These are phyloP conservation scores for Metarhizium humberi DNA, from an alignment of 2,329 filamentous ascomycete species.

Conservation along the genomic window DNA sequence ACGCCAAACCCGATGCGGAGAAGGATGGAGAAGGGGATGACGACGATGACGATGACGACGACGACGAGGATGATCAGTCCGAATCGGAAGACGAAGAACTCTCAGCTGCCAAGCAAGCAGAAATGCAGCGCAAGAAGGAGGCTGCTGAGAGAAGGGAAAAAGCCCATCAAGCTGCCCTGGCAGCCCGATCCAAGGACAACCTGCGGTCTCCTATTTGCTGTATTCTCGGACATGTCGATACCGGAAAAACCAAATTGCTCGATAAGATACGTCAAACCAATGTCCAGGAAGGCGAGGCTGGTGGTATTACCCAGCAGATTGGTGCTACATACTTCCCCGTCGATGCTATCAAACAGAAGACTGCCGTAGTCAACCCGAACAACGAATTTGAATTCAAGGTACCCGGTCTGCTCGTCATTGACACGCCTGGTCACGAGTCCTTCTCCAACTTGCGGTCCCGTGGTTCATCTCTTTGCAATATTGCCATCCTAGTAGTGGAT, in stretches of 20 bases:
- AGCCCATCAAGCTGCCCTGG: constrained; percentile 83
- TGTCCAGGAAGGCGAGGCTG: constrained; percentile 96
- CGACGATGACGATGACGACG: constrained; percentile 18
- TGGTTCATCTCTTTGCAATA: constrained; percentile 97
- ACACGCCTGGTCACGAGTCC: constrained; percentile 99
- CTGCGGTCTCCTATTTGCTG: constrained; percentile 97
- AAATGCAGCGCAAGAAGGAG: constrained; percentile 74
- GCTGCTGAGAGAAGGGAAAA: constrained; percentile 81
- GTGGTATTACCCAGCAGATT: constrained; percentile 99
- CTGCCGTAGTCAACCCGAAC: constrained; percentile 84
- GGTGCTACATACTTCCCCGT: constrained; percentile 98
- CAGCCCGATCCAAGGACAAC: constrained; percentile 86
- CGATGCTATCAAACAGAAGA: constrained; percentile 88
- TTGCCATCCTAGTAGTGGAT: constrained; percentile 96
- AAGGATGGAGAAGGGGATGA: constrained; percentile 1
- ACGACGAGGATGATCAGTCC: constrained; percentile 29
- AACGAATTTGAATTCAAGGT: constrained; percentile 93
- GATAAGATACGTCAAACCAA: constrained; percentile 99
- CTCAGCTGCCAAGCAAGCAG: constrained; percentile 63
- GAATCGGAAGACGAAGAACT: constrained; percentile 65
- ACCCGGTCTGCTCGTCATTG: constrained; percentile 90
- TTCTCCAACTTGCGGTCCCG: constrained; percentile 97
- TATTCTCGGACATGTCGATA: constrained; percentile 99
- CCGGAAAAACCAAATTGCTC: constrained; percentile 97
- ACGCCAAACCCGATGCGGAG: constrained; percentile 38